A percentile compares a stretch with the other conserved stretches of the same genome.
These are phyloP conservation scores for Pestalotiopsis sp. DNA, from an alignment of 2,329 filamentous ascomycete species.

Conservation along the genomic window DNA sequence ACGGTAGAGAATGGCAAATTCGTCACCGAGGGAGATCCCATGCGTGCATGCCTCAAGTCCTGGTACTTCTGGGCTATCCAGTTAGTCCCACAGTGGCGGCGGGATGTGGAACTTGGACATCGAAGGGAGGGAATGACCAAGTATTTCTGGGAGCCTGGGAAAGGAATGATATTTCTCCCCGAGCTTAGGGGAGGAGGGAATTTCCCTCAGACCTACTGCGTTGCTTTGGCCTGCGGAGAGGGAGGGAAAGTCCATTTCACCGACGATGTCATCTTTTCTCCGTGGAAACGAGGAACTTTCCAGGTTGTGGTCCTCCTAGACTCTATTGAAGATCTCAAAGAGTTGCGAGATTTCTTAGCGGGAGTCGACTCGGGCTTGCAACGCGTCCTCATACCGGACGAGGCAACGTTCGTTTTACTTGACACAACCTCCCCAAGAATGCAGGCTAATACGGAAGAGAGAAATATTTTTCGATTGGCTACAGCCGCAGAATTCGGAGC, in stretches of 20 bases:
- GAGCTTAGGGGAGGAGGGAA: not conserved
- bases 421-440: not conserved
- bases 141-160: not conserved
- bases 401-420: not conserved
- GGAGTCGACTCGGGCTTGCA: not conserved
- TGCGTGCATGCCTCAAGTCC: not conserved
- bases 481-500: not conserved
- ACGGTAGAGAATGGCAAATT: not conserved
- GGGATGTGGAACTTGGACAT: not conserved
- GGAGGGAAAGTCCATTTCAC: not conserved
- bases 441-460: not conserved
- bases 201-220: not conserved
- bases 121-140: not conserved
- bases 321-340: not conserved
- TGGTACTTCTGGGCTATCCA: not conserved
- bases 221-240: not conserved
- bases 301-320: not conserved
- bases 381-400: not conserved
- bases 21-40: not conserved
- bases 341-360: not conserved
- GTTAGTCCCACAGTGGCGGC: not conserved
- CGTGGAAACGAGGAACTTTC: not conserved
- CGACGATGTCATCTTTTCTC: not conserved
- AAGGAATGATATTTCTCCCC: not conserved
- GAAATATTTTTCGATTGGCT: not conserved